A percentile compares a stretch with the other conserved stretches of the same genome.
Conservation (phyloP, 768 basidiomycete genomes). For the Lentinula sp. region DNA sequence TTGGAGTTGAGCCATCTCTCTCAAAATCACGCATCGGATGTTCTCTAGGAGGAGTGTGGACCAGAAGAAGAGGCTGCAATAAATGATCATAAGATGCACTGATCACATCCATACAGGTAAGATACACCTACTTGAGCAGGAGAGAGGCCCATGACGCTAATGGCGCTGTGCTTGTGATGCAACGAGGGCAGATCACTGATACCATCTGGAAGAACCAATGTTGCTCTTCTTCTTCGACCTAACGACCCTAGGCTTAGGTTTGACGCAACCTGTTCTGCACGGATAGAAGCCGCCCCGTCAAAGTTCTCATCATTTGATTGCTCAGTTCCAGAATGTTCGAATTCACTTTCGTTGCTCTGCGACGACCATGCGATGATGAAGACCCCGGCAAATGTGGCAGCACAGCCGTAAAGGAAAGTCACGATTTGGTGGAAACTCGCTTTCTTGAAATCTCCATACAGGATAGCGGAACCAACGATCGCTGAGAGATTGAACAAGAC, state of each 20-base stretch:
- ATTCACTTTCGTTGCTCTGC: slow-evolving; percentile 14
- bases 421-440: slow-evolving; percentile 77
- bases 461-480: slow-evolving; percentile 86
- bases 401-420: slow-evolving; percentile 83
- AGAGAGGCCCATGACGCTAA: slow-evolving; percentile 65
- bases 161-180: slow-evolving; percentile 45
- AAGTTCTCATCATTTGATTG: slow-evolving; percentile 20
- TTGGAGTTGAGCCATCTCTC: slow-evolving; percentile 20
- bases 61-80: slow-evolving; percentile 54
- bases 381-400: slow-evolving; percentile 85
- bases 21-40: slow-evolving; percentile 28
- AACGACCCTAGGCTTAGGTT: slow-evolving; percentile 22
- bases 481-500: slow-evolving; percentile 92
- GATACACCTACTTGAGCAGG: slow-evolving; percentile 55
- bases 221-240: slow-evolving; percentile 32
- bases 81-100: slow-evolving; percentile 1
- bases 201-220: slow-evolving; percentile 44
- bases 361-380: slow-evolving; percentile 78
- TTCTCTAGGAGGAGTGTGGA: slow-evolving; percentile 59
- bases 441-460: slow-evolving; percentile 89
- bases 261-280: slow-evolving; percentile 18
- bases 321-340: slow-evolving; percentile 22
- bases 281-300: slow-evolving; percentile 9
- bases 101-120: not conserved
- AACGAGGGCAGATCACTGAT: slow-evolving; percentile 38